Base-by-base conservation (phyloP, 345 rosid genomes). In the Diplotaxis tenuifolia region DNA sequence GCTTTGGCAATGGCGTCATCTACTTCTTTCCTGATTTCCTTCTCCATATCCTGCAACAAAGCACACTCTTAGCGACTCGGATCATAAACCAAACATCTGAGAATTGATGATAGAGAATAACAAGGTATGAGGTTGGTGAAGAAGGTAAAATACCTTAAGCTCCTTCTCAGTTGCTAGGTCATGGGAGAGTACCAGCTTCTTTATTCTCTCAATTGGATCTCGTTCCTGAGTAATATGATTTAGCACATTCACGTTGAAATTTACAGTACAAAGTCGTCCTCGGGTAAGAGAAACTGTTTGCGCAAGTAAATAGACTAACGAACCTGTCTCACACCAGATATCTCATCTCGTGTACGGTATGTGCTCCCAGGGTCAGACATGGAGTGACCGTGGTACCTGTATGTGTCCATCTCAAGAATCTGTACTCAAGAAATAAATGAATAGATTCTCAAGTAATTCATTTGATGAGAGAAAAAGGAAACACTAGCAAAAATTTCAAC, bases 311-410 rank as follows among this genome's bases (percentile, higher is more conserved):
- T 38, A 42, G 70, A 72, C 45, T 40, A 18, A 70, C 82, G 56
- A 66, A 92, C 98, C 98, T 95, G 98, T 77, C 98, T 90, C 79
- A 96, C 89, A 20, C 97, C 98, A 75, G 79, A 71, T 61, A 96
- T 90, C 83, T 95, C 99, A 77, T 95, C 98, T 81, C 97, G 92
- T 45, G 98, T 95, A 23, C 98, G 97, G 85, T 95, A 95, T 66
- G 99, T 95, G 87, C 98, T 95, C 21, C 99, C 99, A 36, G 96
- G 98, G 78, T 95, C 99, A 75, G 99, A 95, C 99, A 95, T 95
- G 22, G 97, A 95, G 85, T 95, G 98, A 72, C 99, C 98, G 21
- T 90, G 99, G 82, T 95, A 95, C 81, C 97, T 89, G 77, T 95
- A 95, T 40, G 99, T 95, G 85, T 95, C 99, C 97, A 92, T 95